Conservation (phyloP, 169 alveolate genomes). For the Plasmodium gonderi region DNA sequence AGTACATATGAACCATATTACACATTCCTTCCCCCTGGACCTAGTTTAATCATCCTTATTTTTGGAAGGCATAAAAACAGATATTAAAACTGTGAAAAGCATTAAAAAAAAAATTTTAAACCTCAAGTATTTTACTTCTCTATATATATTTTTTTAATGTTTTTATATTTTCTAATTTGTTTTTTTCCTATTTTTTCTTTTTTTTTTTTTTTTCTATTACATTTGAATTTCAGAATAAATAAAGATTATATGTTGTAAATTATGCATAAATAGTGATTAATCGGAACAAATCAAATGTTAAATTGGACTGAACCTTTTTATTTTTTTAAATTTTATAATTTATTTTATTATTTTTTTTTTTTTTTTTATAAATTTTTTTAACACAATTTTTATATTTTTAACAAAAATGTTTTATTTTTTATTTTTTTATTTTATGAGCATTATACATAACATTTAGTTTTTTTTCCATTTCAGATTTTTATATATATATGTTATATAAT, state of each 20-base stretch:
- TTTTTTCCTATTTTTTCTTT: neutral
- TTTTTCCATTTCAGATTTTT: neutral
- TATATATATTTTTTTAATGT: neutral
- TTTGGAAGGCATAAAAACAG: neutral
- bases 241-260: neutral
- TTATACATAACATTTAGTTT: neutral
- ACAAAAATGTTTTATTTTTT: neutral
- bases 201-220: neutral
- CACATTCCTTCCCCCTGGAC: neutral
- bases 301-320: neutral
- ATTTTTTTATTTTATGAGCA: neutral
- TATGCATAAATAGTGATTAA: neutral
- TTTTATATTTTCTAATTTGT: constrained; percentile 6
- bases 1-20: too few species aligned
- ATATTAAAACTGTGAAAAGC: neutral
- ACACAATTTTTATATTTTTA: neutral
- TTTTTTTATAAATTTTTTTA: neutral
- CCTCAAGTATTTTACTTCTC: neutral
- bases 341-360: neutral
- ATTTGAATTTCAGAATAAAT: neutral
- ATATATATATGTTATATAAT: neutral
- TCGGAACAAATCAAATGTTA: neutral
- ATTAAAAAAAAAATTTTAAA: neutral
- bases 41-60: neutral
- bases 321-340: neutral